Evolutionary conservation across 306 rosid genomes (phyloP).

Genomic region (Rosa lucieae): DNA sequence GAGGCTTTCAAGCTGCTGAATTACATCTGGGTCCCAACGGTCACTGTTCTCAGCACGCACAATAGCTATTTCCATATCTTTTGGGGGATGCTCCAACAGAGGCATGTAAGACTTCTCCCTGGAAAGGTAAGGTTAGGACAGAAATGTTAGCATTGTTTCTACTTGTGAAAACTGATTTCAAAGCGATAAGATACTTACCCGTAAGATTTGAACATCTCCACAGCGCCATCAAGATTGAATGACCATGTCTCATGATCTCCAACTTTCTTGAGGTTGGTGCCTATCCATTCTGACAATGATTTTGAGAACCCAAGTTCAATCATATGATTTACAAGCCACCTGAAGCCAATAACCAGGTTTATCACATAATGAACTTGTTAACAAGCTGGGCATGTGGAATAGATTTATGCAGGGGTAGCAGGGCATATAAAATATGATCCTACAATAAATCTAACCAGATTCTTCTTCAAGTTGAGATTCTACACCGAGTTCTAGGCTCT

Average conservation of each 20-base stretch:
- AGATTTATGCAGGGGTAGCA: neutral
- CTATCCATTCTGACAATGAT: slow-evolving; percentile 88
- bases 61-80: slow-evolving; percentile 57
- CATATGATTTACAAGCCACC: slow-evolving; percentile 95
- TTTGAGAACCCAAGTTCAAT: slow-evolving; percentile 81
- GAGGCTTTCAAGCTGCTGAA: slow-evolving; percentile 57
- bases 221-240: slow-evolving; percentile 76
- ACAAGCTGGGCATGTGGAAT: neutral
- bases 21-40: slow-evolving; percentile 60
- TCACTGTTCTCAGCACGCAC: slow-evolving; percentile 92
- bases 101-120: slow-evolving; percentile 79
- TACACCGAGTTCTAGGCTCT: neutral
- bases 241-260: slow-evolving; percentile 86
- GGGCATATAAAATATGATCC: neutral
- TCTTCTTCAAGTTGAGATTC: neutral
- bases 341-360: slow-evolving; percentile 34
- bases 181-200: slow-evolving; percentile 39
- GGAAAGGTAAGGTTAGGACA: neutral
- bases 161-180: neutral
- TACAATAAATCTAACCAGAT: neutral
- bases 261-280: slow-evolving; percentile 75
- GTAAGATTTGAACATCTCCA: slow-evolving; percentile 84
- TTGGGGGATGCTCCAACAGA: slow-evolving; percentile 77
- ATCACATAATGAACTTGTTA: neutral
- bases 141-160: neutral